Evolutionary conservation across 176 grass and related monocot genomes (phyloP).

Genomic region (Thalia dealbata): DNA sequence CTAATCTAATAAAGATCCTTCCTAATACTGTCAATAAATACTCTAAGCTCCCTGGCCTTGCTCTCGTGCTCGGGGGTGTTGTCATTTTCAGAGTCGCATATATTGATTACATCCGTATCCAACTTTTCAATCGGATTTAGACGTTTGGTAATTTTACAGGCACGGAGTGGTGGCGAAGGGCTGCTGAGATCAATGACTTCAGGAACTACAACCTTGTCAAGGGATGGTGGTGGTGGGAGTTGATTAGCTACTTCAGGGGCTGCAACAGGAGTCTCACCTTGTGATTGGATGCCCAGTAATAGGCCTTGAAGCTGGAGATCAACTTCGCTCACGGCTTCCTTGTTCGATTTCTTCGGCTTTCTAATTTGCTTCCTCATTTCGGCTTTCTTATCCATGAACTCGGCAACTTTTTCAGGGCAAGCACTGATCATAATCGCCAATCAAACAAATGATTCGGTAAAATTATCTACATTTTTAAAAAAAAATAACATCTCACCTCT

Average conservation of each 20-base stretch:
- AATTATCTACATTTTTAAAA: too few relatives aligned
- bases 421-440: constrained; percentile 47
- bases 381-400: constrained; percentile 66
- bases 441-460: too few relatives aligned
- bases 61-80: constrained; percentile 37
- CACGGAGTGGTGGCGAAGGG: constrained; percentile 19
- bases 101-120: constrained; percentile 30
- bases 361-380: constrained; percentile 60
- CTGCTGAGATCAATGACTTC: constrained; percentile 36
- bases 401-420: constrained; percentile 74
- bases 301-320: constrained; percentile 49
- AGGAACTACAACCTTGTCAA: constrained; percentile 1
- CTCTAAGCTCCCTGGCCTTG: constrained; percentile 32
- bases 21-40: constrained; percentile 40
- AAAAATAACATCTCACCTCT: constrained; percentile 55
- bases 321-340: constrained; percentile 39
- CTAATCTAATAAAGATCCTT: constrained; percentile 41
- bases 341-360: constrained; percentile 41
- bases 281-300: constrained; percentile 40
- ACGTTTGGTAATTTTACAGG: background rate
- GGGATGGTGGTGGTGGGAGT: background rate
- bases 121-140: background rate
- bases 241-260: background rate
- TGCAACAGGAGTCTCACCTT: background rate
- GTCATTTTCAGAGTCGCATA: constrained; percentile 33